Evolutionary conservation across 2,329 filamentous ascomycete species (phyloP).

Genomic region (Neopestalotiopsis sp.): DNA sequence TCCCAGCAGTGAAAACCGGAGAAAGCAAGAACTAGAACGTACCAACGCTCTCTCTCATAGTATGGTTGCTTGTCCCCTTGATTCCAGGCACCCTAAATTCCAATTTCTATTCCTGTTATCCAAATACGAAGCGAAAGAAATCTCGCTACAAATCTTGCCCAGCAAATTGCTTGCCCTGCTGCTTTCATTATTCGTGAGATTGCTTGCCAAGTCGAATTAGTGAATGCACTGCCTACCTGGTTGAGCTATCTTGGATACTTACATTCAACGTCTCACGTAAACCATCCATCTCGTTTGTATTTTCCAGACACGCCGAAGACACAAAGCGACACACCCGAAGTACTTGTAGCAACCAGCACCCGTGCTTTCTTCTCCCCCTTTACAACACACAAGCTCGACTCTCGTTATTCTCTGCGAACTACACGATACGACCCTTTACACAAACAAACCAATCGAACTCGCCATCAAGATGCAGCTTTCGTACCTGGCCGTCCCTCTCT

Average conservation of each 20-base stretch:
- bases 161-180: not conserved
- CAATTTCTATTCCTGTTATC: not conserved
- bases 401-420: not conserved
- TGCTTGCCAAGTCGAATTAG: not conserved
- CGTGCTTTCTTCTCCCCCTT: not conserved
- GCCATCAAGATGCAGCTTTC: slow-evolving; percentile 27
- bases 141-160: not conserved
- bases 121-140: slow-evolving; percentile 1
- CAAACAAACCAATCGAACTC: not conserved
- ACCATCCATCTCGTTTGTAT: not conserved
- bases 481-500: slow-evolving; percentile 27
- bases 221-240: slow-evolving; percentile 10
- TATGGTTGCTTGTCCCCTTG: not conserved
- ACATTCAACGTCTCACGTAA: not conserved
- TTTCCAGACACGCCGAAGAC: not conserved
- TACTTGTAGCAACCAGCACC: not conserved
- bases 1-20: not conserved
- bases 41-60: not conserved
- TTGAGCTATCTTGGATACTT: not conserved
- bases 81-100: not conserved
- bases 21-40: not conserved
- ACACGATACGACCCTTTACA: not conserved
- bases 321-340: not conserved
- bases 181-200: not conserved
- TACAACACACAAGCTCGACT: not conserved